Percentiles rank a stretch among this genome's conserved stretches.
phyloP scores from a whole-genome alignment of 306 rosid genomes.

The Hippophae rhamnoides region DNA sequence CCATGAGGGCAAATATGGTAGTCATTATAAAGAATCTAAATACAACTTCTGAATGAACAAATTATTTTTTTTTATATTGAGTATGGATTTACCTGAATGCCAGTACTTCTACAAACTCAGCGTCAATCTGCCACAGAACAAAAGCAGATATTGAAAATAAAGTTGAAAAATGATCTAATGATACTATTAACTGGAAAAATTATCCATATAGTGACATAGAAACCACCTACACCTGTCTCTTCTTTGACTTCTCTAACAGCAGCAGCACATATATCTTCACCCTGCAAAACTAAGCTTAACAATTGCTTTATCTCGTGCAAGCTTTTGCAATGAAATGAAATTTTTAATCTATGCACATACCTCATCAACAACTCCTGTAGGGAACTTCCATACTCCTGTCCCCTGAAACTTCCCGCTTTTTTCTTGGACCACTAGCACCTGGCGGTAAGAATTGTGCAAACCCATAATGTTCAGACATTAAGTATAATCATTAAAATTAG shows the following conservation, averaged over 20 bases:
- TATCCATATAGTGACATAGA: background rate
- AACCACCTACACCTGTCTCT: slow-evolving; percentile 75
- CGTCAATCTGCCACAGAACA: slow-evolving; percentile 50
- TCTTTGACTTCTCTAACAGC: slow-evolving; percentile 81
- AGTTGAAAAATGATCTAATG: background rate
- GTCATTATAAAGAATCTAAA: too few species aligned
- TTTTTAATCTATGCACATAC: slow-evolving; percentile 24
- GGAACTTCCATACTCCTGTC: slow-evolving; percentile 65
- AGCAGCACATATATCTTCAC: slow-evolving; percentile 69
- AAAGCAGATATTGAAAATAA: slow-evolving; percentile 9
- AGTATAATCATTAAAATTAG: background rate
- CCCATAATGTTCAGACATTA: background rate
- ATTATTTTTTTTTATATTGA: background rate
- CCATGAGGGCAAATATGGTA: too few species aligned
- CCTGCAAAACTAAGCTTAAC: slow-evolving; percentile 30
- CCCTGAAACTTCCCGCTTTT: slow-evolving; percentile 55
- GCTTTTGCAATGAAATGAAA: slow-evolving; percentile 1
- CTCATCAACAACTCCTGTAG: slow-evolving; percentile 82
- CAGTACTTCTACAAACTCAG: slow-evolving; percentile 70
- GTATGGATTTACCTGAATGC: slow-evolving; percentile 54
- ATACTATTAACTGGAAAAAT: background rate
- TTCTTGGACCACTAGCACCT: slow-evolving; percentile 88
- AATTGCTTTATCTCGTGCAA: slow-evolving; percentile 4
- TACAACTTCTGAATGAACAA: too few species aligned
- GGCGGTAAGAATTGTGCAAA: slow-evolving; percentile 3